Base-by-base conservation (phyloP, 2,329 filamentous ascomycete genomes). In the Teratosphaeriaceae sp. region DNA sequence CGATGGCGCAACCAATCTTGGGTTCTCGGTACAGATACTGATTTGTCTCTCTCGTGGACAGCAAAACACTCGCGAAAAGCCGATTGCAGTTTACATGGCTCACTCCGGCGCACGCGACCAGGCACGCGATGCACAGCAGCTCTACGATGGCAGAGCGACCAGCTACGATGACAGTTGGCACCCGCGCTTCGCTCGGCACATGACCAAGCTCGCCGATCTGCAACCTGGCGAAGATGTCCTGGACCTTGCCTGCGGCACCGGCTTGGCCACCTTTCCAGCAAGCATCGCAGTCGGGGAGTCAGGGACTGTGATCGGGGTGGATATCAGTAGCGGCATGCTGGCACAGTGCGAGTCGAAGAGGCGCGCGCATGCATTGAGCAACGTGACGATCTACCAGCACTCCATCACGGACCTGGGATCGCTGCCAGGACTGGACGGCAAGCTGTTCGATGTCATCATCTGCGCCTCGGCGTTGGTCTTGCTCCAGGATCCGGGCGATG, bases 181-280 rank as follows among this genome's bases (percentile, higher is more conserved):
- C 45, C 54, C 55, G 13, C 53, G 59, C 22, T 68, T 70, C 43
- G 64, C 66, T 2, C 53, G 49, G 22, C 60, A 66, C 22, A 66
- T 69, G 45, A 51, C 63, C 7, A 55, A 63, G 21, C 49, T 51
- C 8, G 38, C 52, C 5, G 37, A 49, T 4, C 43, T 55, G 6
- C 33, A 51, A 37, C 54, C 61, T 11, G 67, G 66, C 20, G 61
- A 69, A 39, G 44, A 61, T 18, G 52, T 72, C n/a, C 61, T 72
- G 11, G 69, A 72, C 42, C 56, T 72, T 13, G 69, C 68, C 5
- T 71, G 67, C 46, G 68, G 69, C 3, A 72, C 69, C 5, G 70
- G 69, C 4, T 60, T 71, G 0, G 55, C 71, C 13, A 64, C 62
- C 1, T 63, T 69, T 47, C 57, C 61, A 6, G 64, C 63, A 24